Evolutionary conservation across 2,329 filamentous ascomycete species (phyloP).

Genomic region (Aspergillus sp.): DNA sequence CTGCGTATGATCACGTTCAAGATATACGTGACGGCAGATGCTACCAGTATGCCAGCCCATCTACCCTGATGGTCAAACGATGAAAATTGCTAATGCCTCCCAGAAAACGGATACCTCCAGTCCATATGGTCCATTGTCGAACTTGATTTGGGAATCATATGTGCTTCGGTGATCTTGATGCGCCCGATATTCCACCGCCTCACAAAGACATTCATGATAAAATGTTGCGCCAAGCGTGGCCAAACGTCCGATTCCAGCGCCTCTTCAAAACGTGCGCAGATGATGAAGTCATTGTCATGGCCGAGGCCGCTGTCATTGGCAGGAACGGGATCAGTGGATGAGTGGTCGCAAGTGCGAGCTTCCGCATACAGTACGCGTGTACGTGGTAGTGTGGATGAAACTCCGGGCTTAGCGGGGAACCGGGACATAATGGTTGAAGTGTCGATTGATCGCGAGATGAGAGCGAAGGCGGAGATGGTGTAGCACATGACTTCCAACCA

Average conservation of each 20-base stretch:
- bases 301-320: not conserved
- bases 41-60: constrained; percentile 2
- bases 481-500: no score
- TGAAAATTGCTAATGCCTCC: not conserved
- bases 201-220: not conserved
- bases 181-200: constrained; percentile 1
- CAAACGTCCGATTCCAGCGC: not conserved
- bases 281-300: not conserved
- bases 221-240: not conserved
- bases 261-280: not conserved
- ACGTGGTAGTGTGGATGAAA: no score
- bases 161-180: constrained; percentile 7
- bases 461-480: not conserved
- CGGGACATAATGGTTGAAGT: constrained; percentile 8
- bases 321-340: not conserved
- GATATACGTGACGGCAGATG: not conserved
- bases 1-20: constrained; percentile 9
- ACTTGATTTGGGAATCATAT: constrained; percentile 7
- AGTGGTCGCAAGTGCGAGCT: not conserved
- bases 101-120: not conserved
- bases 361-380: not conserved
- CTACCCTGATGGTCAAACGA: not conserved
- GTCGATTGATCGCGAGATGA: constrained; percentile 9
- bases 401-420: not conserved
- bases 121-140: constrained; percentile 5